A percentile compares a stretch with the other conserved stretches of the same genome.
Evolutionary conservation across 257 asterid genomes (phyloP).

Genomic region (Thymus mandschuricus): DNA sequence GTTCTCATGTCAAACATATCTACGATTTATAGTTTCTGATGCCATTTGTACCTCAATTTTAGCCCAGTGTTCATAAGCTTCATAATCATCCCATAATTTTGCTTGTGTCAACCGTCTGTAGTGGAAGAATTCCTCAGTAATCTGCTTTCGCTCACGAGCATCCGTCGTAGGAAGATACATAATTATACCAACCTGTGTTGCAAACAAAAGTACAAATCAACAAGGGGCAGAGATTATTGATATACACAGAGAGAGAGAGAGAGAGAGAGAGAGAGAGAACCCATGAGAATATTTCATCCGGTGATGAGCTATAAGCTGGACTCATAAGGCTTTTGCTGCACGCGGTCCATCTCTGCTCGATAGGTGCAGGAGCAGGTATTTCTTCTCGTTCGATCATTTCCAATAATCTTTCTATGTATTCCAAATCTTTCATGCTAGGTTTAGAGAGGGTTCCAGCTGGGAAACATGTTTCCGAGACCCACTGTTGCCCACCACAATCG

Average conservation of each 20-base stretch:
- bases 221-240: too few species aligned
- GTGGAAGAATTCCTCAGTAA: slow-evolving; percentile 91
- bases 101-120: slow-evolving; percentile 70
- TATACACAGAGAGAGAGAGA: slow-evolving; percentile 21
- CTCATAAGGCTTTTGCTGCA: slow-evolving; percentile 87
- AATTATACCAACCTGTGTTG: slow-evolving; percentile 85
- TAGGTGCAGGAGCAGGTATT: slow-evolving; percentile 96
- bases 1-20: too few species aligned
- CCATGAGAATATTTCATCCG: slow-evolving; percentile 88
- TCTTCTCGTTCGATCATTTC: slow-evolving; percentile 72
- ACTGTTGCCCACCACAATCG: slow-evolving; percentile 99
- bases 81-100: slow-evolving; percentile 74
- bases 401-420: slow-evolving; percentile 72
- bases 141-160: slow-evolving; percentile 80
- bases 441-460: slow-evolving; percentile 90
- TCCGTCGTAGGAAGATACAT: slow-evolving; percentile 97
- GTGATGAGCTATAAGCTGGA: slow-evolving; percentile 85
- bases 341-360: slow-evolving; percentile 98
- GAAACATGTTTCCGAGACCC: slow-evolving; percentile 97
- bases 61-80: slow-evolving; percentile 98
- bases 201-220: neutral
- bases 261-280: slow-evolving; percentile 42
- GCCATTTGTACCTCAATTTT: slow-evolving; percentile 76
- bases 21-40: too few species aligned
- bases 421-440: slow-evolving; percentile 88